These are phyloP conservation scores for Cicer bijugum DNA, from an alignment of 306 rosid species.

Conservation along the genomic window DNA sequence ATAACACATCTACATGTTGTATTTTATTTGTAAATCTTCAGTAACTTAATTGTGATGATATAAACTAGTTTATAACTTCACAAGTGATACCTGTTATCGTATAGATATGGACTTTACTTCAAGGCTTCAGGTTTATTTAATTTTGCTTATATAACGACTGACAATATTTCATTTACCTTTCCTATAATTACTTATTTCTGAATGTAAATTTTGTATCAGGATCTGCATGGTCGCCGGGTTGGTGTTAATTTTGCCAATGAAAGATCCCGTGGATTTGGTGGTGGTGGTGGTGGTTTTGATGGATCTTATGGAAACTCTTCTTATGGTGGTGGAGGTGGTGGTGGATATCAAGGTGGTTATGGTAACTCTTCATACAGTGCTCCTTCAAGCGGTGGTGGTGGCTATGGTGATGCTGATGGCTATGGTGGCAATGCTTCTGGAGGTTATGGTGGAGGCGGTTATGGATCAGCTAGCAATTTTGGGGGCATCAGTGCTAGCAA, in stretches of 20 bases:
- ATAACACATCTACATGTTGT: not conserved
- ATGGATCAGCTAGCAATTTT: conserved; percentile 28
- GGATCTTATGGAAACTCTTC: conserved; percentile 44
- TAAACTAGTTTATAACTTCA: conserved; percentile 5
- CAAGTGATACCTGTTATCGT: conserved; percentile 5
- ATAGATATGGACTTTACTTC: not conserved
- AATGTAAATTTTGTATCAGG: conserved; percentile 53
- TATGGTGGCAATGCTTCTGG: conserved; percentile 30
- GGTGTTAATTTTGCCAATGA: conserved; percentile 87
- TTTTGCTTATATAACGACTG: conserved; percentile 1
- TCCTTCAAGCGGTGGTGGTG: conserved; percentile 15
- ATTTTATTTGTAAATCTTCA: not conserved
- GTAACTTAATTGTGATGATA: not conserved
- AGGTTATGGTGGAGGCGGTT: conserved; percentile 39
- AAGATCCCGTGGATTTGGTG: conserved; percentile 58
- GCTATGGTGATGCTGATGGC: conserved; percentile 42
- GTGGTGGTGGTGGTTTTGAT: conserved; percentile 47
- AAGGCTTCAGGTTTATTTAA: not conserved
- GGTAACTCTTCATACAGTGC: conserved; percentile 41
- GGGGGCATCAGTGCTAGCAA: not conserved
- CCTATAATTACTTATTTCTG: not conserved
- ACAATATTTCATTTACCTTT: conserved; percentile 3
- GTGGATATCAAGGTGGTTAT: conserved; percentile 39
- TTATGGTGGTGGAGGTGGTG: conserved; percentile 34
- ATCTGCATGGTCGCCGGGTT: conserved; percentile 81